A percentile compares a stretch with the other conserved stretches of the same genome.
Conservation (phyloP, 2,329 filamentous ascomycete genomes). For the Phaeosphaeriaceae sp. region DNA sequence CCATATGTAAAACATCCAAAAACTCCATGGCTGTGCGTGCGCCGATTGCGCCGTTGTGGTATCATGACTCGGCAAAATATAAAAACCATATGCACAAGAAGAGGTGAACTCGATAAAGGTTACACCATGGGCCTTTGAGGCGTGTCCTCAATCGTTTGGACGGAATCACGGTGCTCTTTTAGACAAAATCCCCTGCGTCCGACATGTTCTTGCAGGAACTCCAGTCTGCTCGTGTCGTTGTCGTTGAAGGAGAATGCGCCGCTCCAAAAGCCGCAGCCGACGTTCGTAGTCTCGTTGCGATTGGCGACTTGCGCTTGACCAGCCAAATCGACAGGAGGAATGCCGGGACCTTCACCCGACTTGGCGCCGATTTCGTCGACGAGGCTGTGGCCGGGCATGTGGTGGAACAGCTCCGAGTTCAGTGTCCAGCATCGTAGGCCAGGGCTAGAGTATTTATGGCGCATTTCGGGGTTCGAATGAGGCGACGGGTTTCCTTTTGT, state of each 20-base stretch:
- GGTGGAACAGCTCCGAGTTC: conserved; percentile 55
- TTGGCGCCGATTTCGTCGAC: conserved; percentile 44
- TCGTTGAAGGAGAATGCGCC: conserved; percentile 46
- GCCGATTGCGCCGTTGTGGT: neutral
- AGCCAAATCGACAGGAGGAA: conserved; percentile 46
- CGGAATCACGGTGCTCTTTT: conserved; percentile 31
- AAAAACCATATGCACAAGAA: neutral
- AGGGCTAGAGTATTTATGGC: conserved; percentile 39
- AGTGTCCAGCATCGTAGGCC: conserved; percentile 53
- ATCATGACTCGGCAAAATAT: neutral
- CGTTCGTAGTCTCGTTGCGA: conserved; percentile 48
- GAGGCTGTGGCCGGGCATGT: conserved; percentile 49
- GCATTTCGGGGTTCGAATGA: conserved; percentile 23
- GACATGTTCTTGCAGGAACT: conserved; percentile 46
- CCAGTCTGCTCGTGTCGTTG: conserved; percentile 36
- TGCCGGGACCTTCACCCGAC: conserved; percentile 37
- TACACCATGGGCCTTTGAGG: neutral
- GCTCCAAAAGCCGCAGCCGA: conserved; percentile 51
- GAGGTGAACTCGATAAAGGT: neutral
- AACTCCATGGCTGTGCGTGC: neutral
- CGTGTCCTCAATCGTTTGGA: neutral
- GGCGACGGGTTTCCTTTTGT: conserved; percentile 26
- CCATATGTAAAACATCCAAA: neutral
- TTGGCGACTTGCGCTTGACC: conserved; percentile 38
- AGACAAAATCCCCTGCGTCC: conserved; percentile 48